Base-by-base conservation (phyloP, 164 flowering plant species). In the Vitis rupestris region DNA sequence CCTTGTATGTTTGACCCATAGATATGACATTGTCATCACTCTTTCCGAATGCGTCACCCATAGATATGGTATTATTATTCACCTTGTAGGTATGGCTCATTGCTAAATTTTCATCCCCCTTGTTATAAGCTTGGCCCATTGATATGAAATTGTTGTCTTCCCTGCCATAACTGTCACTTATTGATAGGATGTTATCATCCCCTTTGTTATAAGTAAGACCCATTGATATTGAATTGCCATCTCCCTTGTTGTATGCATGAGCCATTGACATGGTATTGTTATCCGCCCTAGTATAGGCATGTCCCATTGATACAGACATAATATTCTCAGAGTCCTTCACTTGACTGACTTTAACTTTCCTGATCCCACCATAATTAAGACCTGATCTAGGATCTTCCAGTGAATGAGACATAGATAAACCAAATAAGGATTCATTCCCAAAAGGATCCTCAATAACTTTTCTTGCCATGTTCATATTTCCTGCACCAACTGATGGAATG, bases 301-400 rank as follows among this genome's bases (percentile, higher is more conserved):
- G 76, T 63, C 72, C 79, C 62, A 64, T 71, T 57, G 83, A 69
- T 50, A 52, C 53, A 51, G 78, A 57, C 66, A 80, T 65, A 8
- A 63, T 27, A 68, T 71, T 75, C 16, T 82, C 83, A 27, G 77
- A 70, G 23, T 80, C 85, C 68, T 74, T 82, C 2, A 82, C 83
- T 65, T 82, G 76, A 44, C 72, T 76, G 44, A 82, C 85, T 70
- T 80, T 80, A 12, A 78, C 80, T 63, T 78, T 80, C 65, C 82
- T 75, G 51, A 75, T 64, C 6, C 82, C 83, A 27, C 76, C 72
- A 67, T 73, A 80, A 67, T 63, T 71, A 29, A 78, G 27, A 56
- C 73, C 73, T 54, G 78, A 64, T 30, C 74, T 67, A 30, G 83
- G 78, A 75, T 74, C 80, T 37, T 78, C 83, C 47, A 74, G 53